Percentiles rank a stretch among this genome's conserved stretches.
These are phyloP conservation scores for Aurinia saxatilis DNA, from an alignment of 345 rosid genomes.

Conservation along the genomic window DNA sequence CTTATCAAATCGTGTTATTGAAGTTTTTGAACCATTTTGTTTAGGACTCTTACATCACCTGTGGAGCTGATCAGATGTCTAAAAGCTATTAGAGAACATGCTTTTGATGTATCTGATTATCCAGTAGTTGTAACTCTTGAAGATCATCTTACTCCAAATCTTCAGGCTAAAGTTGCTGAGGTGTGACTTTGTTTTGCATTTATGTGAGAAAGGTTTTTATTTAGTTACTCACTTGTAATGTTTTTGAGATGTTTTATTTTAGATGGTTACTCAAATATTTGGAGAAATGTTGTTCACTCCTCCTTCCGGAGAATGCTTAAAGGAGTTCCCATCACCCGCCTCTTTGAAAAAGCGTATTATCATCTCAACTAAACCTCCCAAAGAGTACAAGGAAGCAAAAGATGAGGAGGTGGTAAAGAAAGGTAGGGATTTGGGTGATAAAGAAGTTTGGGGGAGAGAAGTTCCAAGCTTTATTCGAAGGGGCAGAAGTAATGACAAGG, in stretches of 20 bases:
- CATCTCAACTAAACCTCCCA: conserved; percentile 95
- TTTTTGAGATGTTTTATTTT: conserved; percentile 19
- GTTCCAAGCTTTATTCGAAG: conserved; percentile 8
- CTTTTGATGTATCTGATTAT: conserved; percentile 71
- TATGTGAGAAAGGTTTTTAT: not conserved
- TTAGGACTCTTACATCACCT: conserved; percentile 83
- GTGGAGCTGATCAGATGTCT: conserved; percentile 70
- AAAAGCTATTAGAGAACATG: conserved; percentile 62
- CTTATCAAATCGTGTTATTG: not conserved
- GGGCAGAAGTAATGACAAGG: conserved; percentile 30
- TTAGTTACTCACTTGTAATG: not conserved
- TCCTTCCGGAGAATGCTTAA: conserved; percentile 56
- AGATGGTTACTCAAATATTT: conserved; percentile 77
- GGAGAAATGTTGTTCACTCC: conserved; percentile 82
- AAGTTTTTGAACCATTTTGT: not conserved
- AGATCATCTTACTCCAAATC: conserved; percentile 86
- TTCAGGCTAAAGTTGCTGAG: conserved; percentile 86
- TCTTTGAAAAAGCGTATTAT: conserved; percentile 57
- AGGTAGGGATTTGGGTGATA: conserved; percentile 23
- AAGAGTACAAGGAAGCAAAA: conserved; percentile 60
- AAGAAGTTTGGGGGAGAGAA: conserved; percentile 34
- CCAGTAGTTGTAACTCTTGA: conserved; percentile 91
- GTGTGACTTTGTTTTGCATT: conserved; percentile 29
- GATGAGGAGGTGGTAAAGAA: conserved; percentile 27
- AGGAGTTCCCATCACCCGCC: conserved; percentile 76